Conservation (phyloP, 1,284 basidiomycete species). For the Irpex sp. region DNA sequence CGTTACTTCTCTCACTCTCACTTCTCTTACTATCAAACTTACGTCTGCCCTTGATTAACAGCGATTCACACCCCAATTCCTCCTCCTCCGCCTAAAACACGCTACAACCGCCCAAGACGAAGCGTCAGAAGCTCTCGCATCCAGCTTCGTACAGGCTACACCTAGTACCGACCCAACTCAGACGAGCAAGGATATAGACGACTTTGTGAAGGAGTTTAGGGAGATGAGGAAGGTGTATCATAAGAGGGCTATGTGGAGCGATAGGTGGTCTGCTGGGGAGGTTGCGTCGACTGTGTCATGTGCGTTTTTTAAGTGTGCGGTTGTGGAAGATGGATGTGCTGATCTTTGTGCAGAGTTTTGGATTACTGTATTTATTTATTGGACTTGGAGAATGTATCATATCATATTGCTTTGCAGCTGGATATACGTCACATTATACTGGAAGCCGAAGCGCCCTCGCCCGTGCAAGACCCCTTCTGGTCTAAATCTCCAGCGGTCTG, state of each 20-base stretch:
- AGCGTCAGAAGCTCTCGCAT: constrained; percentile 75
- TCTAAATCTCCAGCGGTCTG: no score
- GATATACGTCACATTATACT: no score
- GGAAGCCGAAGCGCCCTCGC: no score
- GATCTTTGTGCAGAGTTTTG: not conserved
- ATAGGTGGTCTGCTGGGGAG: constrained; percentile 78
- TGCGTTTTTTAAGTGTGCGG: not conserved
- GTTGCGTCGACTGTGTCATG: constrained; percentile 59
- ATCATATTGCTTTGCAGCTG: not conserved
- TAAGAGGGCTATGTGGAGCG: constrained; percentile 84
- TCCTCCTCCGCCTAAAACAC: constrained; percentile 80
- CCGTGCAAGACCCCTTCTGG: no score
- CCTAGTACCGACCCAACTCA: constrained; percentile 28
- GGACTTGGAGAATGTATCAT: not conserved
- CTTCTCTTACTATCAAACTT: not conserved
- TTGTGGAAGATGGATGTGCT: not conserved
- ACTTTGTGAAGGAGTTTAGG: constrained; percentile 85
- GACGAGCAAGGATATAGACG: constrained; percentile 64
- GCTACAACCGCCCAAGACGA: constrained; percentile 87
- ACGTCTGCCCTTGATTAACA: constrained; percentile 27
- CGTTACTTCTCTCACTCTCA: no score
- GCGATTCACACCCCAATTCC: constrained; percentile 82
- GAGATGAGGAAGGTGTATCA: constrained; percentile 83
- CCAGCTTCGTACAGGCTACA: constrained; percentile 67
- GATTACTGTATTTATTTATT: no score